Conservation (phyloP, 176 grass and related monocot genomes). For the Tillandsia leiboldiana region DNA sequence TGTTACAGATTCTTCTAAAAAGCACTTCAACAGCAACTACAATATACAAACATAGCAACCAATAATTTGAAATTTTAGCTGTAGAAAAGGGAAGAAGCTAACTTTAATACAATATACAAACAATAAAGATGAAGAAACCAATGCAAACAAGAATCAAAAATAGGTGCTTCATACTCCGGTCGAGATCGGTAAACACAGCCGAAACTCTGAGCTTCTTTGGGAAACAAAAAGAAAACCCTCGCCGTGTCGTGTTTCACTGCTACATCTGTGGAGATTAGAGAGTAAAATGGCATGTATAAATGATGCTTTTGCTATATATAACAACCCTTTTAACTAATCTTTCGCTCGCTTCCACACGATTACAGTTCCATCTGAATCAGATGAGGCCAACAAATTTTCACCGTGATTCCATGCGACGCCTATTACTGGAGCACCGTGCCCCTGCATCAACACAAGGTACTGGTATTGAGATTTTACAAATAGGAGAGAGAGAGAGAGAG, state of each 20-base stretch:
- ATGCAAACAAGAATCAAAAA: not conserved
- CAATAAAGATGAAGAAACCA: conserved; percentile 2
- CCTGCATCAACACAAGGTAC: conserved; percentile 29
- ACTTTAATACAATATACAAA: not conserved
- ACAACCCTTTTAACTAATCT: conserved; percentile 22
- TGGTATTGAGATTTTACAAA: not conserved
- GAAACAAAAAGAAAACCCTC: not conserved
- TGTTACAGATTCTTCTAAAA: no score
- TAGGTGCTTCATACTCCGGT: conserved; percentile 24
- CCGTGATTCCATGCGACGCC: conserved; percentile 95
- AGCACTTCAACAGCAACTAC: no score
- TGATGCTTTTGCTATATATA: conserved; percentile 10
- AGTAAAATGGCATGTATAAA: conserved; percentile 11
- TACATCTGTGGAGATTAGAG: not conserved
- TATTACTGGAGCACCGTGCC: conserved; percentile 72
- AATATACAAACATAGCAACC: no score
- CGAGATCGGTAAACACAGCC: conserved; percentile 12
- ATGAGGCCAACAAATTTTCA: conserved; percentile 85
- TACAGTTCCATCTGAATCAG: conserved; percentile 89
- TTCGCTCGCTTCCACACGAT: conserved; percentile 93
- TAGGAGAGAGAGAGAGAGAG: not conserved
- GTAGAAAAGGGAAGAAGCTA: no score
- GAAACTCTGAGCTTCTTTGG: conserved; percentile 15
- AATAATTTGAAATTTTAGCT: no score
- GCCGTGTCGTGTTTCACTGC: not conserved